Evolutionary conservation across 2,329 filamentous ascomycete genomes (phyloP).

Genomic region (Penicillium sumatraense): DNA sequence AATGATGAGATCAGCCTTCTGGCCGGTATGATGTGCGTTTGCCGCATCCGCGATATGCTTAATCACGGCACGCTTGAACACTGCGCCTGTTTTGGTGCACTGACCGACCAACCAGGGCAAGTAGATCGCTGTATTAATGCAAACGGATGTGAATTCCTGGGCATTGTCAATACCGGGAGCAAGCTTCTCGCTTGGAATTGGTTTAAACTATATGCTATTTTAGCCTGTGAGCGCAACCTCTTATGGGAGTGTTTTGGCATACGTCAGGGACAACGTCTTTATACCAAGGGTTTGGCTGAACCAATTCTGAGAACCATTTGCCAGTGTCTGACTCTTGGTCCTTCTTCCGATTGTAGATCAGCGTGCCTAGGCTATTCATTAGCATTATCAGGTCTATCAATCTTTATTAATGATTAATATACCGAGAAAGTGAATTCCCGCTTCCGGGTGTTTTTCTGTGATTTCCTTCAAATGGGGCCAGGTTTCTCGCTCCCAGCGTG

Average conservation of each 20-base stretch:
- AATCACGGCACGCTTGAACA: conserved; percentile 66
- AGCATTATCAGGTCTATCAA: not conserved
- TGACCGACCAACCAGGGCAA: conserved; percentile 83
- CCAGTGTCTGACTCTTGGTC: conserved; percentile 61
- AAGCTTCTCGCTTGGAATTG: conserved; percentile 62
- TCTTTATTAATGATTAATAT: conserved; percentile 4
- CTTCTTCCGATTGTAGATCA: conserved; percentile 65
- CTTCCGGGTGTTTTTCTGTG: conserved; percentile 70
- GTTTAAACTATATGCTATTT: conserved; percentile 57
- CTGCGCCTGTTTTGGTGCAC: conserved; percentile 73
- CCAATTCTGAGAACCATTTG: conserved; percentile 69
- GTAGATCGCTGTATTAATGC: conserved; percentile 89
- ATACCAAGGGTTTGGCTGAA: conserved; percentile 74
- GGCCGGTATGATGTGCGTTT: conserved; percentile 60
- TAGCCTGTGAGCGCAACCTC: not conserved
- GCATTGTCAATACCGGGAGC: conserved; percentile 71
- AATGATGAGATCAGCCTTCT: conserved; percentile 69
- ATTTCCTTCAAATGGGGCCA: conserved; percentile 67
- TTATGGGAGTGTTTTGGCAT: conserved; percentile 23
- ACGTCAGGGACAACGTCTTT: conserved; percentile 71
- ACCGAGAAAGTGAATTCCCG: conserved; percentile 81
- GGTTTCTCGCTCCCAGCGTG: conserved; percentile 64
- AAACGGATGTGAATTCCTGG: conserved; percentile 79
- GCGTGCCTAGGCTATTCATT: conserved; percentile 43
- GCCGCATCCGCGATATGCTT: conserved; percentile 75